phyloP scores from a whole-genome alignment of 1,284 basidiomycete species.

The Leccinum subrobustum region DNA sequence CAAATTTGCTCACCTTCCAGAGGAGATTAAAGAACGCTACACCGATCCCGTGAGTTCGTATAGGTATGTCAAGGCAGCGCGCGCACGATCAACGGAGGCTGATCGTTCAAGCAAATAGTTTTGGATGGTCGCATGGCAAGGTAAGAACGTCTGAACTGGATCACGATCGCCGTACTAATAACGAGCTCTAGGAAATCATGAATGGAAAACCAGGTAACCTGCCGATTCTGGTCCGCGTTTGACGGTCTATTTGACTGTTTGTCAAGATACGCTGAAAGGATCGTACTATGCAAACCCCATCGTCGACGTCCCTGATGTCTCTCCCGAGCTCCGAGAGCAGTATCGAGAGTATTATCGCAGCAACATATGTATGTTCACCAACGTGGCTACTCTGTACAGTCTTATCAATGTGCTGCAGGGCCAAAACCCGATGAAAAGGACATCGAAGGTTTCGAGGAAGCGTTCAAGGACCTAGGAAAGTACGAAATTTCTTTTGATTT shows the following conservation, averaged over 20 bases:
- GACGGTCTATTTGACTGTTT: constrained; percentile 5
- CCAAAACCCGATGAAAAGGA: constrained; percentile 58
- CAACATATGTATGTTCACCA: constrained; percentile 63
- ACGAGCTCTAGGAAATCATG: constrained; percentile 75
- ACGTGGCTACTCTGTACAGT: neutral
- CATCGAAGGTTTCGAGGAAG: constrained; percentile 75
- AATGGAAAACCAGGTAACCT: constrained; percentile 77
- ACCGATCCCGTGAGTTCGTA: constrained; percentile 66
- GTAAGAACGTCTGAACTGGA: constrained; percentile 34
- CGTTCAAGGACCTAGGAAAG: constrained; percentile 83
- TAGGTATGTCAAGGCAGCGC: constrained; percentile 46
- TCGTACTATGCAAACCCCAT: constrained; percentile 91
- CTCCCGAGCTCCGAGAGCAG: constrained; percentile 46
- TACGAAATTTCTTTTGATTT: constrained; percentile 32
- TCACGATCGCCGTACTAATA: neutral
- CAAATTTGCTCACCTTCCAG: constrained; percentile 70
- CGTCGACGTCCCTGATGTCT: constrained; percentile 60
- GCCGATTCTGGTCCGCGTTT: neutral
- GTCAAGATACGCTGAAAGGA: constrained; percentile 78
- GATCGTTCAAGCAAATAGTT: constrained; percentile 45
- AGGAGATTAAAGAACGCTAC: constrained; percentile 64
- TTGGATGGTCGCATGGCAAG: constrained; percentile 94
- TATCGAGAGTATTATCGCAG: constrained; percentile 80
- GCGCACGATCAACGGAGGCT: neutral
- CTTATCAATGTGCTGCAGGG: constrained; percentile 48